Evolutionary conservation across 176 grass and related monocot genomes (phyloP), one percentile per base, ranked within the genome.

Genomic region (Olyra latifolia): DNA sequence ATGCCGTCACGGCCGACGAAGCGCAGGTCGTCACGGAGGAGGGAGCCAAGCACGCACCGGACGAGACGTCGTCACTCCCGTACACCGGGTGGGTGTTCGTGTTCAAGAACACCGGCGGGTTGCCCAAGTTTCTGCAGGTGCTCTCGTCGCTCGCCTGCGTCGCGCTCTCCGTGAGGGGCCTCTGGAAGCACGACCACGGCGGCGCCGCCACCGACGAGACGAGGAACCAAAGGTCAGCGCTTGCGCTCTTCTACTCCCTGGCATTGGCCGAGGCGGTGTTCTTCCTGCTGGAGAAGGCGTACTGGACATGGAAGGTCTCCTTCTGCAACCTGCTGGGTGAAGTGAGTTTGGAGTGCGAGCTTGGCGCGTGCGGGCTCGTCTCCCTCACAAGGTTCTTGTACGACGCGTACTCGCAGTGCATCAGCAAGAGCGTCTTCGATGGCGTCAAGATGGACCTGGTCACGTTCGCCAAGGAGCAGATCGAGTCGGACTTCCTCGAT

Each of bases 371-470:
- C 71, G 91, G 91, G 2, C 58, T 79, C 35, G 77, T 90, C 16
- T 87, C 81, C 0, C 82, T 93, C 62, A 88, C 5, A 62, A 82
- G 82, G 23, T 94, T 94, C 82, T 94, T 94, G 74, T 91, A 94
- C 40, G 85, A 86, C 47, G 86, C 88, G 65, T 91, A 91, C 83
- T 94, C 88, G 3, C 86, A 81, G 24, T 91, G 88, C 82, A 32
- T 91, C 66, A 22, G 28, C 0, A 82, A 82, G 0, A 88, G 85
- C 82, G 88, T 94, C 66, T 94, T 94, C 55, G 88, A 94, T 20
- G 85, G 91, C 56, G 73, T 94, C 78, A 94, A 79, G 82, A 91
- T 94, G 91, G 91, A 94, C 77, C 88, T 94, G 13, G 67, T 94
- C 82, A 65, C 79, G 17, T 91, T 91, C 61, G 85, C 85, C 6